A percentile compares a stretch with the other conserved stretches of the same genome.
Conservation (phyloP, 176 grass and related monocot species). For the Oryza longistaminata region DNA sequence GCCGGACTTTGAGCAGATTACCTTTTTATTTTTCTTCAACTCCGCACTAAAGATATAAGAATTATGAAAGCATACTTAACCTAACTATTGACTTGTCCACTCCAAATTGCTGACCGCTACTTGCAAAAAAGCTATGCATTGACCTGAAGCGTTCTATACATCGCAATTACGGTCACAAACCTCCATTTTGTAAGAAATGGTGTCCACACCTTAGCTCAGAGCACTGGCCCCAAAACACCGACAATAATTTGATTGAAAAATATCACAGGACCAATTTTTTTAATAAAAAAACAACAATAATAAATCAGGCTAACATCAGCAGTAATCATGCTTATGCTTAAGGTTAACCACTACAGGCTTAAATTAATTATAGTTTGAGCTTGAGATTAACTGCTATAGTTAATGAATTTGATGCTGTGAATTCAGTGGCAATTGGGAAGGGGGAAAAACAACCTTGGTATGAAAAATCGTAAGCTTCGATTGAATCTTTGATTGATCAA, state of each 20-base stretch:
- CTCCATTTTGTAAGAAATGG: constrained; percentile 18
- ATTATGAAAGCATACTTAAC: constrained; percentile 25
- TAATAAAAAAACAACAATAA: neutral
- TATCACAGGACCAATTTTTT: neutral
- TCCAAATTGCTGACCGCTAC: constrained; percentile 31
- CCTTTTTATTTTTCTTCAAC: neutral
- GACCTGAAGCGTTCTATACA: constrained; percentile 40
- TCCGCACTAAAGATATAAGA: neutral
- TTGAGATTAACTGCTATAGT: neutral
- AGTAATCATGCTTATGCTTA: neutral
- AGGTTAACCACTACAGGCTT: neutral
- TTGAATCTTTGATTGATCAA: neutral
- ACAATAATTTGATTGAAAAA: constrained; percentile 19
- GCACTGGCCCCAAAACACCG: neutral
- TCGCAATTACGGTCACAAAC: constrained; percentile 11
- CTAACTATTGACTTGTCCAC: constrained; percentile 41
- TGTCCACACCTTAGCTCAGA: constrained; percentile 1
- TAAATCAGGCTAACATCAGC: neutral
- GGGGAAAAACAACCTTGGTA: neutral
- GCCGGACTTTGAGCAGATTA: constrained; percentile 1
- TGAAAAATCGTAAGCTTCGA: neutral
- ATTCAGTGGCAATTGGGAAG: neutral
- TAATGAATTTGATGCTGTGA: neutral
- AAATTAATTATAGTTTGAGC: neutral
- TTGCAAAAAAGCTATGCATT: constrained; percentile 24